Base-by-base conservation (phyloP, 1,139 yeast species). In the Pichia sp. region DNA sequence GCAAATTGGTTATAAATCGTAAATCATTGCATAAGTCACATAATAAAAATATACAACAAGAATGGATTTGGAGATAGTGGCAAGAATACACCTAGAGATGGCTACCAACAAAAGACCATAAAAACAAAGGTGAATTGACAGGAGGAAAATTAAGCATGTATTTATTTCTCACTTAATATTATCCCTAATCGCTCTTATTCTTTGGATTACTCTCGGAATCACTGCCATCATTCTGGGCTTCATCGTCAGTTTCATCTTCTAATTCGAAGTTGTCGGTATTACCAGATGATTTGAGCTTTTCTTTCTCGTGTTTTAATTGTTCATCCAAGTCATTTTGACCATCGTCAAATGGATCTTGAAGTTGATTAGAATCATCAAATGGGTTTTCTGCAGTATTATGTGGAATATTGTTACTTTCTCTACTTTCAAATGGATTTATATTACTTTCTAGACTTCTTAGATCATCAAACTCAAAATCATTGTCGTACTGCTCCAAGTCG, bases 391-490 rank as follows among this genome's bases (percentile, higher is more conserved):
- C 10, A 13, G 7, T 26, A 38, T 51, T 15, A n/a, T 50, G 23
- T 3, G 47, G 34, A 10, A 47, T 34, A 38, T 41, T 44, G 4
- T 45, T 31, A 30, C 43, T 44, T 2, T 43, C 30, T 2, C 62
- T 61, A 51, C 63, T 65, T 7, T 61, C 64, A 53, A 68, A 69
- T 41, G 72, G 71, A 51, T 67, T 63, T 5, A 55, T 63, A 50
- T 53, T 51, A 30, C 54, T 54, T 13, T 58, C 62, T 52, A 84
- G 67, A 52, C 87, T 80, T 50, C 87, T 84, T 55, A 87, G 71
- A 64, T 86, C 93, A 64, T 87, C 92, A 58, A 86, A 76, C 65
- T 86, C 93, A 66, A 86, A 86, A 62, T 86, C 95, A 47, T 68
- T 66, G 38, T 71, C 66, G 51, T 60, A 67, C 49, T 68, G 69